Evolutionary conservation across 352 stramenopile species (phyloP).

Genomic region (Phytophthora tentaculata): DNA sequence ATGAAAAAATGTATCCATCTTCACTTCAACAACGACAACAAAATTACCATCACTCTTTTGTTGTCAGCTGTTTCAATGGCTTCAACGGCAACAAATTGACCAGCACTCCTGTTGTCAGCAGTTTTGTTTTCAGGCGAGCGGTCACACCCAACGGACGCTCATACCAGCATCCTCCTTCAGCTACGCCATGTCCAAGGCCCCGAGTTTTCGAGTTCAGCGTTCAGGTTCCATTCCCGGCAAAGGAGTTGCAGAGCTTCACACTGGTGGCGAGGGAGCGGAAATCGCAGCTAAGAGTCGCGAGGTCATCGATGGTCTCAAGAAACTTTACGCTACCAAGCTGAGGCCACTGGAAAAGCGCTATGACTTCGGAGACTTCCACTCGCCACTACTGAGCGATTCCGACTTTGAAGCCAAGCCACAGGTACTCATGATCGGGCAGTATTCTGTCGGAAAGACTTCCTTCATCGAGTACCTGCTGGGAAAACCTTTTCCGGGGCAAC

Average conservation of each 20-base stretch:
- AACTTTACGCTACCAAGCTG: slow-evolving; percentile 80
- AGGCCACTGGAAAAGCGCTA: slow-evolving; percentile 92
- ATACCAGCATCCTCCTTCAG: slow-evolving; percentile 13
- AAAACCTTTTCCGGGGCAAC: slow-evolving; percentile 95
- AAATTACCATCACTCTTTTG: slow-evolving; percentile 22
- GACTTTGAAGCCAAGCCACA: slow-evolving; percentile 98
- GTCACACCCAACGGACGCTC: slow-evolving; percentile 19
- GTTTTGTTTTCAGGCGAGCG: slow-evolving; percentile 6
- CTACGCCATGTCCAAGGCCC: slow-evolving; percentile 25
- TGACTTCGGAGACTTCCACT: slow-evolving; percentile 94
- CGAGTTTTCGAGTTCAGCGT: slow-evolving; percentile 21
- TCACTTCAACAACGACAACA: slow-evolving; percentile 33
- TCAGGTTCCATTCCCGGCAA: slow-evolving; percentile 27
- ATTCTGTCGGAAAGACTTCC: slow-evolving; percentile 98
- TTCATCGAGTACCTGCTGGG: slow-evolving; percentile 98
- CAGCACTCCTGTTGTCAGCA: slow-evolving; percentile 12
- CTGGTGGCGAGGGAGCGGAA: slow-evolving; percentile 57
- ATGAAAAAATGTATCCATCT: slow-evolving; percentile 17
- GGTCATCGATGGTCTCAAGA: slow-evolving; percentile 84
- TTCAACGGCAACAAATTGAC: background rate
- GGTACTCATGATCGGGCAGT: slow-evolving; percentile 98
- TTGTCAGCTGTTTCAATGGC: background rate
- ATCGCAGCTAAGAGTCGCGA: slow-evolving; percentile 72
- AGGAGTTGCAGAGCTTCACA: slow-evolving; percentile 43
- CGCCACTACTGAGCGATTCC: slow-evolving; percentile 91